Base-by-base conservation (phyloP, 1,284 basidiomycete genomes). In the Cutaneotrichosporon mucoides region DNA sequence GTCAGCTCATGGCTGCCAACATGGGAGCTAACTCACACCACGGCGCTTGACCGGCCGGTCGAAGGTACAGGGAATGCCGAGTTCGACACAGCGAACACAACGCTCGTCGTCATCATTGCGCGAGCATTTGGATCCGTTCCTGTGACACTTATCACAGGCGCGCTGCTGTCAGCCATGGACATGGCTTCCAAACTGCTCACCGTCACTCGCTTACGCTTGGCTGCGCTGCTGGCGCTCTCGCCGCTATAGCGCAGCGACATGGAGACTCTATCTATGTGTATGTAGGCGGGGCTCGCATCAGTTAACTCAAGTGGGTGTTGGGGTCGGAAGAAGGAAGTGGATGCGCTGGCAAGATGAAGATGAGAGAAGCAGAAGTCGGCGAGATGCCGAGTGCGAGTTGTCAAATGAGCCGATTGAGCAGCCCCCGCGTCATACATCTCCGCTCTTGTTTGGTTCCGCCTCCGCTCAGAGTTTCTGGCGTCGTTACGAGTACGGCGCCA, bases 131-230 rank as follows among this genome's bases (percentile, higher is more conserved):
- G 46, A 48, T 33, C 46, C 46, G 34, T 48, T 48, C 46, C 46
- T 34, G 34, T 48, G 46, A 16, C 46, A 48, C 46, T 48, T 48
- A 33, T 48, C 46, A 33, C 46, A 48, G 4, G 46, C 46, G 46
- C 46, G 46, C 46, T 48, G 46, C 46, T 33, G n/a, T 16, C 46
- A n/a, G 7, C 3, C 16, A 33, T 24, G 33, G 46, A 36, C 12
- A 40, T 12, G 12, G 9, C 12, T 40, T 12, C 9, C 38, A 9
- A 8, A 12, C 38, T 40, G 9, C 46, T 48, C 46, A 48, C 46
- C 46, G 46, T 48, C 46, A 48, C 46, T 13, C 46, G 46, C 13
- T 48, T 48, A 6, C 46, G 46, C 46, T 48, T 48, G 13, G 34
- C 8, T 6, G 24, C 11, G 34, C 33, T 15, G 34, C 46, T n/a